Percentiles rank a stretch among this genome's conserved stretches.
phyloP scores from a whole-genome alignment of 495 filamentous ascomycete species.

The Tetracladium setigerum region DNA sequence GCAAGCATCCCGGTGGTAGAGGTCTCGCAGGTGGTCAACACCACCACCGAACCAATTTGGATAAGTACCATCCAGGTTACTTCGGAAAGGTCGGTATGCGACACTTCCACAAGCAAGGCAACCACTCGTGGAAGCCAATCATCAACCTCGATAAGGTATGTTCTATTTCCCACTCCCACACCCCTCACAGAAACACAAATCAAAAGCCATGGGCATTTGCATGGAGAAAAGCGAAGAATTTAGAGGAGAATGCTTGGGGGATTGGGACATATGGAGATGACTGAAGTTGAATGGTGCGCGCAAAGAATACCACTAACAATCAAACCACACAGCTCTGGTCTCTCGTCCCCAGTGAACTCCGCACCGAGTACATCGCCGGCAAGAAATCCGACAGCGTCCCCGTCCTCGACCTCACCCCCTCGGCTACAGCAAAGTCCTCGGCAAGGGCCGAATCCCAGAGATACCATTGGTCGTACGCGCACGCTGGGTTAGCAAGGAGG shows the following conservation, averaged over 20 bases:
- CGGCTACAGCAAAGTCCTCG: conserved; percentile 88
- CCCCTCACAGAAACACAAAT: background rate
- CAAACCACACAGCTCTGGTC: conserved; percentile 58
- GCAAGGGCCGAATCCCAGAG: conserved; percentile 83
- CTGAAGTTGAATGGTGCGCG: conserved; percentile 16
- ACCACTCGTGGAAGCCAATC: conserved; percentile 76
- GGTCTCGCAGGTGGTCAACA: conserved; percentile 96
- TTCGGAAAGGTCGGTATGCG: conserved; percentile 98
- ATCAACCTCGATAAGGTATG: conserved; percentile 28
- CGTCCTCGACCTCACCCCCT: conserved; percentile 84
- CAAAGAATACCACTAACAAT: conserved; percentile 3
- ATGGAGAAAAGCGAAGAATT: background rate
- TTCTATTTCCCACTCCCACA: background rate
- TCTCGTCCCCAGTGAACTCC: conserved; percentile 72
- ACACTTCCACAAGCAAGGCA: conserved; percentile 84
- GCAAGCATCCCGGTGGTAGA: conserved; percentile 89
- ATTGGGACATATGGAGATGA: conserved; percentile 14
- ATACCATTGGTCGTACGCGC: conserved; percentile 84
- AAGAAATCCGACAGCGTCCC: conserved; percentile 74
- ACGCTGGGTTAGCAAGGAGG: conserved; percentile 77
- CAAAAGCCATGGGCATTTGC: too few relatives aligned
- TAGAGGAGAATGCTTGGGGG: conserved; percentile 31
- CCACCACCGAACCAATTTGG: conserved; percentile 90
- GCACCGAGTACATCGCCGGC: conserved; percentile 71
- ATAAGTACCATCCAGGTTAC: conserved; percentile 95